Percentiles rank a stretch among this genome's conserved stretches.
Conservation (phyloP, 106 monocot species). For the Phalaenopsis aphrodite region DNA sequence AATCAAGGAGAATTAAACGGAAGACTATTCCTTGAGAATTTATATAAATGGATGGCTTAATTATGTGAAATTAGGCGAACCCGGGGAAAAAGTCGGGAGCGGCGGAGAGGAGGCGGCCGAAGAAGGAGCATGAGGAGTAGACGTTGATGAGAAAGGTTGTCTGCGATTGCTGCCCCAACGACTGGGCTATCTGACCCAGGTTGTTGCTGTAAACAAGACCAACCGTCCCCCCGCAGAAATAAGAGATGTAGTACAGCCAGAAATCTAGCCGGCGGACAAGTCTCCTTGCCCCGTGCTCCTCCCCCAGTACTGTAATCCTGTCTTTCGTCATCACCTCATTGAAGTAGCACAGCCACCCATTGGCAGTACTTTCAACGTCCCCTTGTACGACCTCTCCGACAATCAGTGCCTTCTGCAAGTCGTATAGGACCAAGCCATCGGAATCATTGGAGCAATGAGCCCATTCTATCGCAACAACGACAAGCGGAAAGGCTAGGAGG, state of each 20-base stretch:
- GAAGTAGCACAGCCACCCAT: constrained; percentile 2
- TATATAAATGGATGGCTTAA: too few relatives aligned
- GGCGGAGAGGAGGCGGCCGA: constrained; percentile 69
- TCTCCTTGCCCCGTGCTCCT: constrained; percentile 48
- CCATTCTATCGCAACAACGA: too few relatives aligned
- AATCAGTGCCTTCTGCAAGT: too few relatives aligned
- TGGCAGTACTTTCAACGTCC: not conserved
- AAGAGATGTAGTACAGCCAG: constrained; percentile 70
- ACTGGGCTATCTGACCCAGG: constrained; percentile 79
- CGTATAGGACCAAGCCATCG: too few relatives aligned
- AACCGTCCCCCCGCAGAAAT: constrained; percentile 79
- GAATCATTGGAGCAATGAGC: too few relatives aligned
- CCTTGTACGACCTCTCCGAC: too few relatives aligned
- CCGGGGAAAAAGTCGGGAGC: constrained; percentile 56
- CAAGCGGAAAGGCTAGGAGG: constrained; percentile 25
- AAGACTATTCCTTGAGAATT: too few relatives aligned
- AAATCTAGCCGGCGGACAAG: constrained; percentile 51
- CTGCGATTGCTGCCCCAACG: constrained; percentile 35
- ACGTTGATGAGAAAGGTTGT: constrained; percentile 43
- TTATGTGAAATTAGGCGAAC: constrained; percentile 13
- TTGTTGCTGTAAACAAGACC: constrained; percentile 87
- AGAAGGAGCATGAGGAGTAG: constrained; percentile 89
- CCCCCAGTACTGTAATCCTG: constrained; percentile 34
- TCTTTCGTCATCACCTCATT: constrained; percentile 16
- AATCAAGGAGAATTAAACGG: too few relatives aligned